These are phyloP conservation scores for Eimeria praecox DNA, from an alignment of 169 alveolate species.

Conservation along the genomic window DNA sequence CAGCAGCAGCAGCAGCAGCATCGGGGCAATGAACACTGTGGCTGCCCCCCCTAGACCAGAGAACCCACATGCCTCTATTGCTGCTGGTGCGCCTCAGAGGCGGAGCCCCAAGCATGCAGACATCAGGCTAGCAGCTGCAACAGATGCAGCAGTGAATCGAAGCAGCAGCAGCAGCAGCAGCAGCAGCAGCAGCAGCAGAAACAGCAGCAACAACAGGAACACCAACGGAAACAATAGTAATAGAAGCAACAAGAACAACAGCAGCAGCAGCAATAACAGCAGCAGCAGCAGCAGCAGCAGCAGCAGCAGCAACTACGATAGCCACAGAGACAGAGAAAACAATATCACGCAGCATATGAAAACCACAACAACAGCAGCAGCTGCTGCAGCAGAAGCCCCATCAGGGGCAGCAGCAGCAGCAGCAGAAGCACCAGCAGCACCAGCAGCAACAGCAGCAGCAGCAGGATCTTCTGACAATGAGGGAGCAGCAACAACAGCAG, in stretches of 20 bases:
- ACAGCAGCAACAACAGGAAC: background rate
- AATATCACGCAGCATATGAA: background rate
- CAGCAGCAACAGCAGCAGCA: background rate
- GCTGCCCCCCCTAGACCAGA: background rate
- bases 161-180: too few relatives aligned
- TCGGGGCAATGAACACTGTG: background rate
- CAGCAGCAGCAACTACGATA: background rate
- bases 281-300: background rate
- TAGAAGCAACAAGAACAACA: background rate
- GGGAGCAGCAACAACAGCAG: background rate
- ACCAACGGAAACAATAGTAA: background rate
- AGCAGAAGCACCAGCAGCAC: background rate
- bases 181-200: constrained; percentile 9
- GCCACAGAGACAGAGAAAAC: background rate
- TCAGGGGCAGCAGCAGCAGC: background rate
- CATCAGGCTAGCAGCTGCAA: background rate
- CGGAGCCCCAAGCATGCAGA: background rate
- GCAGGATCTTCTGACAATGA: background rate
- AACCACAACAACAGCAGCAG: background rate
- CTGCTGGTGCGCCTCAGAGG: background rate
- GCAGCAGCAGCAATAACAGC: background rate
- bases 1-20: background rate
- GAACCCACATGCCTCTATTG: background rate
- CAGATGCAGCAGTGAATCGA: background rate
- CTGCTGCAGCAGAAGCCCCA: background rate